Base-by-base conservation (phyloP, 225 moss, liverwort and hornwort species). In the Bryum argenteum region DNA sequence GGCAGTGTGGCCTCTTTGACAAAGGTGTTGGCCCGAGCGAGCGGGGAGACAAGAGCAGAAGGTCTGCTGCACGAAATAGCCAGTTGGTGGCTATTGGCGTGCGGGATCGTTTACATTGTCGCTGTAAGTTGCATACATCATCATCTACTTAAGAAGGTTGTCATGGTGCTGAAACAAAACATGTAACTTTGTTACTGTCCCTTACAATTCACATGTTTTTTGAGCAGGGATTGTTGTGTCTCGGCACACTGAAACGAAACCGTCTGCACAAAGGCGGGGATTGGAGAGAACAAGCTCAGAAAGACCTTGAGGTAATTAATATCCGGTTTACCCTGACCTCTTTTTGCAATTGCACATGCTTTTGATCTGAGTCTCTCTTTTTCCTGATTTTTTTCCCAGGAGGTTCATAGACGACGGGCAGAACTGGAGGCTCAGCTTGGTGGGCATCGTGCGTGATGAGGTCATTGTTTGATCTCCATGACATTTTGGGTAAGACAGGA, bases 1-100 rank as follows among this genome's bases (percentile, higher is more conserved):
- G 61, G n/a, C 48, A 96, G 96, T 81, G 91, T 96, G 82, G 96
- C 93, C 69, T 74, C 93, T 12, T 79, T 96, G 83, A 96, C 96
- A 15, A 89, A 82, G 77, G 86, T 91, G 63, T 81, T 96, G 66
- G 77, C 91, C 33, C 77, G 79, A 55, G 74, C 81, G 54, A 93
- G 90, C 54, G 93, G 83, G 54, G 93, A 96, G 76, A 63, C 77
- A 10, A 81, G 15, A 48, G 81, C 86, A 60, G 96, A 93, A 77
- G 52, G 85, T 37, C 8, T 90, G 67, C 51, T 96, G 73, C 93
- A 96, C 73, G 76, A 93, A 62, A 54, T 91, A 68, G 82, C 93
- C 10, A 88, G 90, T 60, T 96, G 85, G 87, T 86, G 87, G 83
- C 67, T 96, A 17, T 79, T 96, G 16, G 81, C 61, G 15, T 91